Base-by-base conservation (phyloP, 371 early-diverging fungal genomes). In the Mucor plumbeus region DNA sequence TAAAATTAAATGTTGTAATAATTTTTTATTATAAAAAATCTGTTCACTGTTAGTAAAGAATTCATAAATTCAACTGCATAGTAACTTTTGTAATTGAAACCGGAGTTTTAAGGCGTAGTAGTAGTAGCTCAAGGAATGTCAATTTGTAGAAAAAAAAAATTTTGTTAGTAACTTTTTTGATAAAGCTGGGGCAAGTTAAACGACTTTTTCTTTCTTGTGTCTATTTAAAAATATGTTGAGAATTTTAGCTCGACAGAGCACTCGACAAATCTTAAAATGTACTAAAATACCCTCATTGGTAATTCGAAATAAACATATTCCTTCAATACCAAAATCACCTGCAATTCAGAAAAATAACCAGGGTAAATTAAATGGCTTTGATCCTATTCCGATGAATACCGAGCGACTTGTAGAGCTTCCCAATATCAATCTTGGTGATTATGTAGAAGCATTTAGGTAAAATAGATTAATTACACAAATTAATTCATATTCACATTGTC, bases 381-480 rank as follows among this genome's bases (percentile, higher is more conserved):
- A 47, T 48, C 53, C 48, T 17, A 13, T 48, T 38, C 19, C 39
- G 15, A n/a, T 31, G 9, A 50, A 53, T 21, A n/a, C 33, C 15
- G 57, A 61, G 44, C 44, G 26, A 33, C 26, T 55, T 1, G 26
- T 61, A 15, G 38, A 56, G 10, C 34, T 61, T 11, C 65, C 68
- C 0, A 9, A 41, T 8, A 70, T 79, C 11, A 7, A 67, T 0
- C n/a, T 86, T 5, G 88, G 88, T 7, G 88, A 88, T 56, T 88
- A 80, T 76, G 86, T 85, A 6, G 87, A 85, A 63, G 75, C 77
- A 21, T 82, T 83, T 59, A 81, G 72, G 87, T 85, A 82, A 59
- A 59, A 21, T 11, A 26, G 26, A 26, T 26, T 1, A 3, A 26
- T 26, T 26, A 26, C 3, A 26, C 26, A 26, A 26, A 26, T 26